Conservation (phyloP, 345 rosid species). For the sweet orange (Citrus sinensis) region DVS_A1.0 CM039163.1:9088501-9089000, state of each 20-base stretch:
- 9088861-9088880: not conserved
- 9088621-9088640: not conserved
- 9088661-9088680: not conserved
- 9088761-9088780: too few relatives aligned
- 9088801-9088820: slow-evolving; percentile 6
- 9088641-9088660: slow-evolving; percentile 1
- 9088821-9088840: not conserved
- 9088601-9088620: not conserved
- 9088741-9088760: too few relatives aligned
- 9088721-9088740: too few relatives aligned
- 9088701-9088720: too few relatives aligned
- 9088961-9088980: slow-evolving; percentile 38
- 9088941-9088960: slow-evolving; percentile 21
- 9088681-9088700: not conserved
- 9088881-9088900: too few relatives aligned
- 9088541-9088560: not conserved
- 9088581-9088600: not conserved
- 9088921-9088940: not conserved
- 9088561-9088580: too few relatives aligned
- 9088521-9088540: too few relatives aligned
- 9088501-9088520: not conserved
- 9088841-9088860: not conserved
- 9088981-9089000: slow-evolving; percentile 84
- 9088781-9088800: slow-evolving; percentile 17
- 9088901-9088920: not conserved